Percentiles rank a stretch among this genome's conserved stretches.
Conservation (phyloP, 306 rosid genomes). For the Prinsepia uniflora region DNA sequence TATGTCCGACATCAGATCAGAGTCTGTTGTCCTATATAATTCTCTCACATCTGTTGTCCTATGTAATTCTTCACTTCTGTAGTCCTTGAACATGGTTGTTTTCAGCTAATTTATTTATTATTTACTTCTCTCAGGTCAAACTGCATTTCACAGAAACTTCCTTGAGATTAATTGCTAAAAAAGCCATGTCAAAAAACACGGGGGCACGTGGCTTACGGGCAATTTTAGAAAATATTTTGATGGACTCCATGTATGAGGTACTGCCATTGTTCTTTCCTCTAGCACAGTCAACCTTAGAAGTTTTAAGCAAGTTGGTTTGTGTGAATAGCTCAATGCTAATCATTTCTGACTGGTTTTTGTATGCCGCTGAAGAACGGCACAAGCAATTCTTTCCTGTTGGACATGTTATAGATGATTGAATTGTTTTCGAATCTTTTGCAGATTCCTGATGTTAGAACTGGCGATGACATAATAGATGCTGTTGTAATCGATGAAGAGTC, state of each 20-base stretch:
- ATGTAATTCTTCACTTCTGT: conserved; percentile 22
- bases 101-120: conserved; percentile 18
- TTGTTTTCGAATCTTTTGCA: conserved; percentile 32
- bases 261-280: conserved; percentile 23
- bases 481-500: conserved; percentile 86
- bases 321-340: too few relatives aligned
- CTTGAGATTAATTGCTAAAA: conserved; percentile 65
- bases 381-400: too few relatives aligned
- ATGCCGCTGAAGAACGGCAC: too few relatives aligned
- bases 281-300: neutral
- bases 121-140: conserved; percentile 62
- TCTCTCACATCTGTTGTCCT: conserved; percentile 8
- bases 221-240: conserved; percentile 71
- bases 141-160: conserved; percentile 67
- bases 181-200: conserved; percentile 79
- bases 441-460: conserved; percentile 81
- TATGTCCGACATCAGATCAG: neutral
- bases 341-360: too few relatives aligned
- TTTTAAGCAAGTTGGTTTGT: too few relatives aligned
- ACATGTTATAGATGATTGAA: neutral
- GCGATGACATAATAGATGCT: conserved; percentile 68
- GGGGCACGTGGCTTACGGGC: conserved; percentile 92
- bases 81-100: conserved; percentile 10
- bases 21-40: conserved; percentile 7
- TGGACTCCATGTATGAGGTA: conserved; percentile 98